Evolutionary conservation across 2,329 filamentous ascomycete species (phyloP), one percentile per base, ranked within the genome.

Genomic region (Ceratocystis cubensis): DNA sequence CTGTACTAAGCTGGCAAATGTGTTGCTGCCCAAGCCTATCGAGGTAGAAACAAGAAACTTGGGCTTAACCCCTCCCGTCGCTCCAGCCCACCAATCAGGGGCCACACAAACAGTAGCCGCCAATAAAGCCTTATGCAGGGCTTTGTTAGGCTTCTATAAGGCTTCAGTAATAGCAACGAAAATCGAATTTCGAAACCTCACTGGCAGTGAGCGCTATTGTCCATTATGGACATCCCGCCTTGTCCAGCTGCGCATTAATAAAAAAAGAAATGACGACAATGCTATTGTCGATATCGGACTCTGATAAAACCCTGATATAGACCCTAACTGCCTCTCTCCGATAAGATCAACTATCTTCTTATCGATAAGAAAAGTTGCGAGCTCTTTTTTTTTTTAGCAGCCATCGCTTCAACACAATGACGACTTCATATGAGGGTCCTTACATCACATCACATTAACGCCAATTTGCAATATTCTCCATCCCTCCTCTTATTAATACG

Each of bases 351-450:
- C 37, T 5, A 22, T 15, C 25, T 10, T 20, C 28, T 53, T 41
- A 64, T 37, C 33, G 61, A 64, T 64, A 64, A 64, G 46, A 53
- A 64, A 64, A 64, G 41, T 37, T 63, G 50, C 25, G 22, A 33
- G 37, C 25, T 63, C 4, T 57, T 33, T 57, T 57, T 57, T n/a
- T 25, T 28, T 30, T 20, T 56, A 17, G 20, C 22, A 33, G 22
- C 30, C 53, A 57, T 5, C 53, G 53, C 53, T 22, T 5, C 25
- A 17, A 57, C 53, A 25, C 50, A 30, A 56, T 56, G 20, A 10
- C 8, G 15, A 13, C 10, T 17, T 45, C 20, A 41, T 41, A 41
- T 41, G 37, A 13, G 37, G 3, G 37, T 4, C 10, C 37, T 41
- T 41, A 15, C 37, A 41, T 41, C 10, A 41, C 37, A 41, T 41